Base-by-base conservation (phyloP, 768 basidiomycete species). In the Leccinum sublutescens region DNA sequence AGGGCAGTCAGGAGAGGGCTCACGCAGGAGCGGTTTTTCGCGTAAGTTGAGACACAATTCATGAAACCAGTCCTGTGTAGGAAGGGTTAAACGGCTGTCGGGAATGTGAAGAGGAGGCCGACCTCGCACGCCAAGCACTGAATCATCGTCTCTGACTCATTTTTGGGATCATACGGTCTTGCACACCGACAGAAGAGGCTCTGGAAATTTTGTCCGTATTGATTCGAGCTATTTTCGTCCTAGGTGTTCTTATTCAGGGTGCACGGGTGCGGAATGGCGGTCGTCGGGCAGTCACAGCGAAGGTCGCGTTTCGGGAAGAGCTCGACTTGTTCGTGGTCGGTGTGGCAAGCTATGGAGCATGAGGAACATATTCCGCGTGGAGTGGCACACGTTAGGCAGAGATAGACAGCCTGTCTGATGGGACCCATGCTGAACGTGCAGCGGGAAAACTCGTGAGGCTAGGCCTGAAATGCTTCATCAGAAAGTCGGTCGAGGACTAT, bases 51-150 rank as follows among this genome's bases (percentile, higher is more conserved):
- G 84, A 66, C 92, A 94, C 12, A 90, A 93, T 76, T 94, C 92
- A 65, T 94, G 92, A 72, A 86, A 94, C 92, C 92, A 94, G 68
- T 94, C 91, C 91, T 93, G 45, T 21, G 10, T 15, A 61, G 50
- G 56, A 34, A 3, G 31, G 27, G 54, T 68, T 53, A 71, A 49
- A 9, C 17, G 43, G 27, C 4, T 4, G 34, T n/a, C 17, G 17
- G 33, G 7, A 25, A 4, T 15, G 19, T 10, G 17, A 34, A 33
- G 2, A 27, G 6, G 25, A 23, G 51, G 25, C 59, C 57, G 63
- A 93, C 91, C 81, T 94, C 92, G 73, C 92, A 94, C 17, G 85
- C 77, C 54, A 93, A 74, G 70, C 92, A 94, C 75, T 94, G 92
- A 31, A 93, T 87, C 92, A 94, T 94, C 3, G 91, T 89, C 75